Evolutionary conservation across 169 alveolate species (phyloP).

Genomic region (Plasmodium gallinaceum): DNA sequence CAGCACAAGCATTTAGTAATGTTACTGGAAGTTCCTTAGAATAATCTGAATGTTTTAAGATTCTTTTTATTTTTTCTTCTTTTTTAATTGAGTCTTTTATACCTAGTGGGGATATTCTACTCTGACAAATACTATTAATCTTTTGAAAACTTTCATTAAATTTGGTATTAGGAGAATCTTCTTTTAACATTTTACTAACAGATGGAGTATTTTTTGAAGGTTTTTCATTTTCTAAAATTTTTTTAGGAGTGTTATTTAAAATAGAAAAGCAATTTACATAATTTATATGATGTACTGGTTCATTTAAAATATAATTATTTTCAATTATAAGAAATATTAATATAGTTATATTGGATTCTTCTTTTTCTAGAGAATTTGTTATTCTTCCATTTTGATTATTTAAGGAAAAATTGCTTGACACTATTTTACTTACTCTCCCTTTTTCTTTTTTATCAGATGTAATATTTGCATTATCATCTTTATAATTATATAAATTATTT

Average conservation of each 20-base stretch:
- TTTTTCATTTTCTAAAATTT: slow-evolving; percentile 16
- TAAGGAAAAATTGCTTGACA: slow-evolving; percentile 57
- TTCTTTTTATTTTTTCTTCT: slow-evolving; percentile 48
- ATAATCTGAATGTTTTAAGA: slow-evolving; percentile 4
- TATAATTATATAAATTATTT: slow-evolving; percentile 23
- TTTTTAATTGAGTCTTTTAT: slow-evolving; percentile 68
- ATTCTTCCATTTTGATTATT: slow-evolving; percentile 16
- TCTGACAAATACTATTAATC: slow-evolving; percentile 70
- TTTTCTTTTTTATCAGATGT: slow-evolving; percentile 19
- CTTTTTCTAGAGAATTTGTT: slow-evolving; percentile 7
- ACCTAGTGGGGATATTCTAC: slow-evolving; percentile 71
- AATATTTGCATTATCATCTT: neutral
- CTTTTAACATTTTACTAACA: slow-evolving; percentile 54
- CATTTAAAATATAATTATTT: slow-evolving; percentile 6
- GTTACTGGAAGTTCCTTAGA: slow-evolving; percentile 74
- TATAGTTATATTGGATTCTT: slow-evolving; percentile 52
- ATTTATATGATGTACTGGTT: slow-evolving; percentile 28
- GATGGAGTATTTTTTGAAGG: slow-evolving; percentile 17
- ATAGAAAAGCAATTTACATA: slow-evolving; percentile 28
- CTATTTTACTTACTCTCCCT: slow-evolving; percentile 43
- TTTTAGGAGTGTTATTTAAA: slow-evolving; percentile 58
- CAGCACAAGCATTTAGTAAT: slow-evolving; percentile 65
- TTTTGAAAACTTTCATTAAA: slow-evolving; percentile 73
- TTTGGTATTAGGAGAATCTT: slow-evolving; percentile 69
- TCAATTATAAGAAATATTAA: slow-evolving; percentile 46